A percentile compares a stretch with the other conserved stretches of the same genome.
These are phyloP conservation scores for Russula lepida DNA, from an alignment of 768 basidiomycete genomes.

Conservation along the genomic window DNA sequence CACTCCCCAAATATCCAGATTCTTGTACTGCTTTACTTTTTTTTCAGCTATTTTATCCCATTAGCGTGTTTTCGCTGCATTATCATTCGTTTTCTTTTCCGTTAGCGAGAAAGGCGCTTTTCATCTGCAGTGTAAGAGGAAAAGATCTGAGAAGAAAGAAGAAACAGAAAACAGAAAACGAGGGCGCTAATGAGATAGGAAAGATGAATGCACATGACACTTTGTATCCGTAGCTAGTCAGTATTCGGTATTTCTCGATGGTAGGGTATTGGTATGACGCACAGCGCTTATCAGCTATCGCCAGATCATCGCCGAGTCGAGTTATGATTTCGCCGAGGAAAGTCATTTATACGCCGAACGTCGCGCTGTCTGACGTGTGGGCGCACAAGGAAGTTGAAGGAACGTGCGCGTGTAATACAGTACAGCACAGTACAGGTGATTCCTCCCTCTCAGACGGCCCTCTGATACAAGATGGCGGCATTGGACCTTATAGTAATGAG, in stretches of 20 bases:
- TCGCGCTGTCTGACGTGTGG: background rate
- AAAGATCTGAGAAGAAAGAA: background rate
- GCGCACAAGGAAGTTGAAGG: too few species aligned
- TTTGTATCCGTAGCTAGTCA: slow-evolving; percentile 1
- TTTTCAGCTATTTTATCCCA: slow-evolving; percentile 11
- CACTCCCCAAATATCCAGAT: background rate
- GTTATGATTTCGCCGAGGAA: background rate
- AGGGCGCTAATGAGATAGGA: background rate
- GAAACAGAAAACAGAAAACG: background rate
- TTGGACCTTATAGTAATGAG: too few species aligned
- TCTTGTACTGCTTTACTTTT: slow-evolving; percentile 1
- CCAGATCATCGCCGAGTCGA: background rate
- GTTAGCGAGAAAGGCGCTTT: background rate
- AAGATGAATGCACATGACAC: background rate
- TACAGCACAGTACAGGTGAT: too few species aligned
- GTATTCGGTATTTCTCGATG: background rate
- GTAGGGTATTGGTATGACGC: background rate
- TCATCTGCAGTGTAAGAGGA: background rate
- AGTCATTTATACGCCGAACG: background rate
- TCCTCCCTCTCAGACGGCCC: too few species aligned
- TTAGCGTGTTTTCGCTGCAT: background rate
- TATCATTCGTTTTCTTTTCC: background rate
- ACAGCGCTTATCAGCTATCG: background rate
- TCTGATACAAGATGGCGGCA: too few species aligned
- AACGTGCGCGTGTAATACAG: too few species aligned